Evolutionary conservation across 2,329 filamentous ascomycete species (phyloP).

Genomic region (Mycosphaerelloides madeirae): DNA sequence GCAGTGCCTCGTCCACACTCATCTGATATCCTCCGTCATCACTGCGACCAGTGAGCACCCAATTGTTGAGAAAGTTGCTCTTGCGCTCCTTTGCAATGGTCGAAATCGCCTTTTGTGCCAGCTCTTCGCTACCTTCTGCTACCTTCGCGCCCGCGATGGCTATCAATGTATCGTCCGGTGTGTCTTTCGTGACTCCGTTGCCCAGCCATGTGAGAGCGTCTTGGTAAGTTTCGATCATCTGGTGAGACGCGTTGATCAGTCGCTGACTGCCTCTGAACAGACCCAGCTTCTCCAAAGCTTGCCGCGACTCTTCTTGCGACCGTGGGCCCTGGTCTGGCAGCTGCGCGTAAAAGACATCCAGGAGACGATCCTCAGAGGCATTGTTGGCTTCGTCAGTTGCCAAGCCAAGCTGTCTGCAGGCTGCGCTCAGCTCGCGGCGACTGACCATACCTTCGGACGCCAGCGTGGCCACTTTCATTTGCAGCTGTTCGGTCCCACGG

Average conservation of each 20-base stretch:
- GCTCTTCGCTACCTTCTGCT: conserved; percentile 43
- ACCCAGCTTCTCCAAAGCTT: conserved; percentile 57
- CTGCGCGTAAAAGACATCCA: conserved; percentile 57
- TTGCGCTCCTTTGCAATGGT: conserved; percentile 57
- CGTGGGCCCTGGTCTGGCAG: conserved; percentile 50
- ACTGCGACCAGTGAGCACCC: conserved; percentile 49
- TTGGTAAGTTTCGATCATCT: conserved; percentile 56
- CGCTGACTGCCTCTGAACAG: conserved; percentile 52
- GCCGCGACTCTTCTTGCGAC: conserved; percentile 53
- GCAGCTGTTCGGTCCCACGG: conserved; percentile 54
- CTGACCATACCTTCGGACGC: conserved; percentile 56
- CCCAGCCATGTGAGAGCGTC: conserved; percentile 61
- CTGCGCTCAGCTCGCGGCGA: conserved; percentile 51
- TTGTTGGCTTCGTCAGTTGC: conserved; percentile 38
- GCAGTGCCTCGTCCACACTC: conserved; percentile 52
- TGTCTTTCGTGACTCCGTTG: conserved; percentile 40
- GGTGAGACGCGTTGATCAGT: conserved; percentile 55
- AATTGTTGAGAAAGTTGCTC: conserved; percentile 51
- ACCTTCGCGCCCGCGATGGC: conserved; percentile 56
- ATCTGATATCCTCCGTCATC: conserved; percentile 43
- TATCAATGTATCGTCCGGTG: conserved; percentile 54
- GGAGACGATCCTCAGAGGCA: conserved; percentile 56
- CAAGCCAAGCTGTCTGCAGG: conserved; percentile 58
- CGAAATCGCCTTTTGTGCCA: conserved; percentile 52
- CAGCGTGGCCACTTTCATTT: conserved; percentile 54